These are phyloP conservation scores for Colletotrichum tamarilloi DNA, from an alignment of 2,329 filamentous ascomycete species.

Conservation along the genomic window DNA sequence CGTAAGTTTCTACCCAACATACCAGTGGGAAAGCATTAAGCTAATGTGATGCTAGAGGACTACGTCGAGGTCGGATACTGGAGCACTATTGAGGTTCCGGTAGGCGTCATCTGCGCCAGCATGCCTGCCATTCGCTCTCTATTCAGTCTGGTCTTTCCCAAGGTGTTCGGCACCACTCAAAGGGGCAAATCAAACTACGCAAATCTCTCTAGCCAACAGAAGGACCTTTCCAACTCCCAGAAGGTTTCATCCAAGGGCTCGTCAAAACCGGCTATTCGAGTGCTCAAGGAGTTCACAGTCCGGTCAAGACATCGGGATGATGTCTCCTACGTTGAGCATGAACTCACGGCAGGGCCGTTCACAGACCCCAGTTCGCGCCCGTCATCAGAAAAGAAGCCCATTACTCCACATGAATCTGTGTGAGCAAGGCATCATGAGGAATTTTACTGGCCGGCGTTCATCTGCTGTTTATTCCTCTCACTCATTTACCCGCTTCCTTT, in stretches of 20 bases:
- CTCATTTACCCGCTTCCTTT: neutral
- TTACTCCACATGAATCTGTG: slow-evolving; percentile 20
- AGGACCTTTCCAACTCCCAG: neutral
- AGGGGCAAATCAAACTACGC: slow-evolving; percentile 28
- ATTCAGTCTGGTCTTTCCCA: slow-evolving; percentile 47
- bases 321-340: slow-evolving; percentile 10
- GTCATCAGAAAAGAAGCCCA: slow-evolving; percentile 10
- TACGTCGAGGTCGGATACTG: slow-evolving; percentile 31
- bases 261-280: neutral
- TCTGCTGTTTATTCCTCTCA: neutral
- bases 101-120: slow-evolving; percentile 34
- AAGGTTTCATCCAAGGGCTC: slow-evolving; percentile 13
- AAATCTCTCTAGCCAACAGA: slow-evolving; percentile 15
- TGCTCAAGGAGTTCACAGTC: slow-evolving; percentile 27
- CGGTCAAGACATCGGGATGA: slow-evolving; percentile 23
- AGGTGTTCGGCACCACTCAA: slow-evolving; percentile 43
- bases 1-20: neutral
- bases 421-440: neutral
- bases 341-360: neutral
- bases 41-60: slow-evolving; percentile 43
- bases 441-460: neutral
- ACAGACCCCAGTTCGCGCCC: slow-evolving; percentile 3
- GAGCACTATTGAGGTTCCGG: slow-evolving; percentile 34
- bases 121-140: slow-evolving; percentile 46
- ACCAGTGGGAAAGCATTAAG: slow-evolving; percentile 40